phyloP scores from a whole-genome alignment of 2,329 filamentous ascomycete genomes.

The Harringtonia lauricola region DNA sequence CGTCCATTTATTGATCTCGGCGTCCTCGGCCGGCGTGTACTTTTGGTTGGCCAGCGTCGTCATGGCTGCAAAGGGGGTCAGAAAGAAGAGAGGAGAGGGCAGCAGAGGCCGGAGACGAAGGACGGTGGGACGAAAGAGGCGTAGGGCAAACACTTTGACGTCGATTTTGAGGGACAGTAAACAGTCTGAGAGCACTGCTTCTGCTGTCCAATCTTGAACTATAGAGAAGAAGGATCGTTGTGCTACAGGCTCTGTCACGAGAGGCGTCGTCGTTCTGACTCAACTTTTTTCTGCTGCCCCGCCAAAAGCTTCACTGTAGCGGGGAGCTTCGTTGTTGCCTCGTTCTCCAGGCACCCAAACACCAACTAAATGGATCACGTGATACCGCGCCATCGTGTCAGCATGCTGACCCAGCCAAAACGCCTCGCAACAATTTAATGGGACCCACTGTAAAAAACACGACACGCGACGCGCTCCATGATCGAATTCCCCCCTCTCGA shows the following conservation, averaged over 20 bases:
- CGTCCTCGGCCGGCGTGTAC: constrained; percentile 70
- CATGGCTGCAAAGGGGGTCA: constrained; percentile 7
- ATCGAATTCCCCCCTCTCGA: neutral
- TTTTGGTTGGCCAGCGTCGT: constrained; percentile 40
- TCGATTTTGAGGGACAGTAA: neutral
- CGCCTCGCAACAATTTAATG: neutral
- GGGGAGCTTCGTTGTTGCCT: neutral
- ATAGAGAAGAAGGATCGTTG: too few relatives aligned
- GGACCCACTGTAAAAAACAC: neutral
- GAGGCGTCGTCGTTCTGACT: neutral
- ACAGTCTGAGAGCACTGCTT: neutral
- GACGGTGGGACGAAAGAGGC: constrained; percentile 20
- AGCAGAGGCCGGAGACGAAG: constrained; percentile 23
- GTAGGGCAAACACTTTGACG: constrained; percentile 35
- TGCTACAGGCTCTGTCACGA: neutral
- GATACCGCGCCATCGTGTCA: too few relatives aligned
- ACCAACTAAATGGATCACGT: neutral
- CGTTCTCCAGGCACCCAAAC: neutral
- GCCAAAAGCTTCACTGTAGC: too few relatives aligned
- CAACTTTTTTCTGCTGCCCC: neutral
- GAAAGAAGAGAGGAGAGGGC: constrained; percentile 8
- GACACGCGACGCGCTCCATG: constrained; percentile 1
- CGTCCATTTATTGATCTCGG: constrained; percentile 84
- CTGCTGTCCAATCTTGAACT: too few relatives aligned
- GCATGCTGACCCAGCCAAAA: neutral